Percentiles rank a stretch among this genome's conserved stretches.
Conservation (phyloP, 2,329 filamentous ascomycete genomes). For the Pseudocercospora fijiensis region DNA sequence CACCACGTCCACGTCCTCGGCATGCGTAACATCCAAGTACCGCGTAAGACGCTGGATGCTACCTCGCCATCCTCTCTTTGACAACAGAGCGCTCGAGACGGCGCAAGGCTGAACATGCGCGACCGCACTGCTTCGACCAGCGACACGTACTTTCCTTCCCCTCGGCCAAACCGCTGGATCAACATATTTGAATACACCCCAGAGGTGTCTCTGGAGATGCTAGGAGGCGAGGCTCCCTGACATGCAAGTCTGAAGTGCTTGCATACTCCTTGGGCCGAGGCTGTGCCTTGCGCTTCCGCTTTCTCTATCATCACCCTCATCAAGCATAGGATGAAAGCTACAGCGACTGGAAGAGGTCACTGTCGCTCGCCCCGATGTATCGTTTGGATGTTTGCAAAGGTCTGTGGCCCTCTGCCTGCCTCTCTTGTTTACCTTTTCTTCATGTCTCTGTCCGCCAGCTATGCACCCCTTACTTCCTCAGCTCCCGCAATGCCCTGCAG, state of each 20-base stretch:
- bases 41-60: neutral
- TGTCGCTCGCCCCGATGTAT: neutral
- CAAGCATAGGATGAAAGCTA: neutral
- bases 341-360: neutral
- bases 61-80: neutral
- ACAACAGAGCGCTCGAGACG: neutral
- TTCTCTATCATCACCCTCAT: neutral
- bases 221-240: neutral
- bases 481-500: conserved; percentile 5
- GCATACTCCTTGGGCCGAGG: neutral
- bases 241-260: conserved; percentile 10
- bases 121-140: neutral
- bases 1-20: neutral
- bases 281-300: neutral
- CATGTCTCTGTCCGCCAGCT: conserved; percentile 20
- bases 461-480: conserved; percentile 22
- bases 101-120: neutral
- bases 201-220: neutral
- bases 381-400: neutral
- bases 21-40: neutral
- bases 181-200: neutral
- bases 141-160: neutral
- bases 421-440: conserved; percentile 22
- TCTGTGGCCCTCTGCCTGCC: neutral
- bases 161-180: neutral